Conservation (phyloP, 2,329 filamentous ascomycete species). For the Colletotrichum australisinense region DNA sequence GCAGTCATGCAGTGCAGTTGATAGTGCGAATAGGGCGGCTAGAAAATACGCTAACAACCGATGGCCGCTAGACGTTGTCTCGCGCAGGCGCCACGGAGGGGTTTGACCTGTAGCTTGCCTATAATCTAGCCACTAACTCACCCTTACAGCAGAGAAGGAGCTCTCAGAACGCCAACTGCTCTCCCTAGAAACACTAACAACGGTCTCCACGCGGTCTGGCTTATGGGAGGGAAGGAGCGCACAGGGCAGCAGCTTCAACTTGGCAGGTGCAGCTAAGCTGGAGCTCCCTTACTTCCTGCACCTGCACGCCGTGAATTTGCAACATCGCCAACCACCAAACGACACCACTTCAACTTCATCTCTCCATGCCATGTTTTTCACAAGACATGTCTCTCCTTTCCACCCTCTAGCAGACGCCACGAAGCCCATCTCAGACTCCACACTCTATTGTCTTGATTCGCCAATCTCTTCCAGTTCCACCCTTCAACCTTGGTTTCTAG, state of each 20-base stretch:
- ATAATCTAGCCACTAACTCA: neutral
- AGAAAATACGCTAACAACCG: constrained; percentile 1
- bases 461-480: neutral
- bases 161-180: neutral
- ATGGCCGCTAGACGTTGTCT: neutral
- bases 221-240: neutral
- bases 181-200: constrained; percentile 12
- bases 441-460: neutral
- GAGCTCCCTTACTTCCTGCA: neutral
- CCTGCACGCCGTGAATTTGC: neutral
- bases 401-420: neutral
- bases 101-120: neutral
- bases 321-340: neutral
- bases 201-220: neutral
- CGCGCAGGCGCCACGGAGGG: neutral
- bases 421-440: neutral
- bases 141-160: constrained; percentile 13
- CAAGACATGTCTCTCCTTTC: constrained; percentile 14
- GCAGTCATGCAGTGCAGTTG: neutral
- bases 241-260: neutral
- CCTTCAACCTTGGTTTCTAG: neutral
- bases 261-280: neutral
- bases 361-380: neutral
- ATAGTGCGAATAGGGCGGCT: neutral
- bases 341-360: neutral